Evolutionary conservation across 345 rosid species (phyloP).

Genomic region (Eucalyptus regnans): DNA sequence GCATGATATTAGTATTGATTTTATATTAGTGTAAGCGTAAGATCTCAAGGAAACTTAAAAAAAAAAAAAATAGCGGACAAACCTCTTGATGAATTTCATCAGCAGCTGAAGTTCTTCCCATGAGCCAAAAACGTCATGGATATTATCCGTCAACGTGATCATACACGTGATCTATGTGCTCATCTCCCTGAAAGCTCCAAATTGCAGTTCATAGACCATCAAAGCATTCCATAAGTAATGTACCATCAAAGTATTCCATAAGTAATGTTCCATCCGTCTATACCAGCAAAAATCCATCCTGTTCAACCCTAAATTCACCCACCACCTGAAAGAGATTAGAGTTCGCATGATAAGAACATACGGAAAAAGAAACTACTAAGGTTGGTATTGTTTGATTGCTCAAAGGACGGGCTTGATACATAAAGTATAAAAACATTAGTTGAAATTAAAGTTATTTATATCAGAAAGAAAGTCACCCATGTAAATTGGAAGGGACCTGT

Average conservation of each 20-base stretch:
- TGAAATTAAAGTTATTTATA: not conserved
- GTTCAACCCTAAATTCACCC: not conserved
- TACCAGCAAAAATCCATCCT: too few species aligned
- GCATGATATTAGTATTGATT: not conserved
- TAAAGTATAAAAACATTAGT: too few species aligned
- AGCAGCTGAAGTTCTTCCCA: not conserved
- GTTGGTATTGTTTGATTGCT: not conserved
- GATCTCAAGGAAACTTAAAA: too few species aligned
- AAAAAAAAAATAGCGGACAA: not conserved
- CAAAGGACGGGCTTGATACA: not conserved
- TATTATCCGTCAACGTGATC: not conserved
- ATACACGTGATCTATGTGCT: not conserved
- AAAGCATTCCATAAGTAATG: too few species aligned
- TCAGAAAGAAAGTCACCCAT: too few species aligned
- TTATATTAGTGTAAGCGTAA: not conserved
- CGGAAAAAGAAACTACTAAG: not conserved
- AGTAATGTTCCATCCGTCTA: too few species aligned
- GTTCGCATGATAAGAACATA: not conserved
- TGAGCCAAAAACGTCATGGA: not conserved
- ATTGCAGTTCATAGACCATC: conserved; percentile 1
- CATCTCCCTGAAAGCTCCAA: not conserved
- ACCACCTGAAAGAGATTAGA: not conserved
- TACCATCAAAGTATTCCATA: too few species aligned
- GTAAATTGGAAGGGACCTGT: not conserved
- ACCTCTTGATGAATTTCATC: not conserved